A percentile compares a stretch with the other conserved stretches of the same genome.
Evolutionary conservation across 345 rosid species (phyloP).

Genomic region (Populus davidiana): DNA sequence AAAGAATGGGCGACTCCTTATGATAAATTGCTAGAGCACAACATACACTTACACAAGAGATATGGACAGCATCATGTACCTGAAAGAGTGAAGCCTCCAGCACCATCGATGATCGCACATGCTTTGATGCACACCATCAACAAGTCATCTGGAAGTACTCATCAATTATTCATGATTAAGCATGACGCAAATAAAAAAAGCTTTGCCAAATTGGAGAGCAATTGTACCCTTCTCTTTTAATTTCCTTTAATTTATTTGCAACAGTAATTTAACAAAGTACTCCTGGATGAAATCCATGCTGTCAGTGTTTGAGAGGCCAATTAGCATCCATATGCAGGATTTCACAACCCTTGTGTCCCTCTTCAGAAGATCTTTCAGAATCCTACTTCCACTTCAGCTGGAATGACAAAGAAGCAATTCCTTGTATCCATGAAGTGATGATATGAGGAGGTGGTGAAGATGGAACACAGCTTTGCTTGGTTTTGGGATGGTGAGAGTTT

Average conservation of each 20-base stretch:
- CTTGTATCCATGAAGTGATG: too few species aligned
- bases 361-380: not conserved
- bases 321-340: not conserved
- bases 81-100: not conserved
- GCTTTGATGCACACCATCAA: not conserved
- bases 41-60: slow-evolving; percentile 15
- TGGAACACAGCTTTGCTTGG: too few species aligned
- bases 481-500: too few species aligned
- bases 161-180: not conserved
- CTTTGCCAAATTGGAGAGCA: not conserved
- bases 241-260: not conserved
- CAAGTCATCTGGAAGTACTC: not conserved
- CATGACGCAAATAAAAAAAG: not conserved
- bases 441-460: too few species aligned
- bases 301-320: not conserved
- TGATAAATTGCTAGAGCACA: slow-evolving; percentile 31
- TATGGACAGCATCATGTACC: slow-evolving; percentile 4
- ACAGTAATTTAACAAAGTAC: not conserved
- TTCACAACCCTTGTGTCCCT: not conserved
- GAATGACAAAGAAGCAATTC: not conserved
- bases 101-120: not conserved
- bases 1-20: slow-evolving; percentile 28
- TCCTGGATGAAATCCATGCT: not conserved
- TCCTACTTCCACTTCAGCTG: not conserved
- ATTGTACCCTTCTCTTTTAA: not conserved